Base-by-base conservation (phyloP, 179 eudicot species). In the Corrigiola litoralis region DNA sequence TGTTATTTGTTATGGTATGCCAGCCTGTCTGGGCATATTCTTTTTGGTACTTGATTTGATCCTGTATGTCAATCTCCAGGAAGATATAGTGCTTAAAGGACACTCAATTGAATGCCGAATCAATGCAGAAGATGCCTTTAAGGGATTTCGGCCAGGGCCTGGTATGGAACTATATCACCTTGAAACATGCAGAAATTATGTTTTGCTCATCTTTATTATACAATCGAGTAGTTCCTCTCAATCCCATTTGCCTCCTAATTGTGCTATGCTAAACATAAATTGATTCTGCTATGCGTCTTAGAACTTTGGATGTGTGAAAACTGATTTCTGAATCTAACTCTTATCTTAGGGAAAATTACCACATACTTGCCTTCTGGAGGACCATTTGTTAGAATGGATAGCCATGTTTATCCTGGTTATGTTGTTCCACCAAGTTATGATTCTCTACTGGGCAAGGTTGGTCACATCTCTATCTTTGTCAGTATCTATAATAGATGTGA, bases 21-120 rank as follows among this genome's bases (percentile, higher is more conserved):
- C 29, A 24, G 13, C 12, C n/a, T 29, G 38, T 48, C 13, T 25
- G 28, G 4, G 49, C 20, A 42, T 59, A 58, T 31, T 25, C n/a
- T 36, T 36, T 8, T 36, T 7, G 16, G 51, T 48, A 31, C 37
- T 63, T 16, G 24, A 40, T 31, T 40, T 34, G 17, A 34, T 70
- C 28, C 41, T 33, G 29, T 9, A 59, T 54, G 44, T 29, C 41
- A 10, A 45, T 57, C 36, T 68, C 28, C 81, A 94, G 99, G 99
- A 94, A 66, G 97, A 94, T 71, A 90, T 94, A 76, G 94, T 82
- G 71, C 94, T 90, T 52, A 79, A 76, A 79, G 99, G 99, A 76
- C 97, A 94, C 70, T 90, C 99, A 38, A 94, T 94, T 80, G 99
- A 94, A 72, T 94, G 99, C 77, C 97, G 99, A 63, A 94, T 90